Percentiles rank a stretch among this genome's conserved stretches.
Evolutionary conservation across 352 stramenopile genomes (phyloP).

Genomic region (Thraustochytrium sp.): DNA sequence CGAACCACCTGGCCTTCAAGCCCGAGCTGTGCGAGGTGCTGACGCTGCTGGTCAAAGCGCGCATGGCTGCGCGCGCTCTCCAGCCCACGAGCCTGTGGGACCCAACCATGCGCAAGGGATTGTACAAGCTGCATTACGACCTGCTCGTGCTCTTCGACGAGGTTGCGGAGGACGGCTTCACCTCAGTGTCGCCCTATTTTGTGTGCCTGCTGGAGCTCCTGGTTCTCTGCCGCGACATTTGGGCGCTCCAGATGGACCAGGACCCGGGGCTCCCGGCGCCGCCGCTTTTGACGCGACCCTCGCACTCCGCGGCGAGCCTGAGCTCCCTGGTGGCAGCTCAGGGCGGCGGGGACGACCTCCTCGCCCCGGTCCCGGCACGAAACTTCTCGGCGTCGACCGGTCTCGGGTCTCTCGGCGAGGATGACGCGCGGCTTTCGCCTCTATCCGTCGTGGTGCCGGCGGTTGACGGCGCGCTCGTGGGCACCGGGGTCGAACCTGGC

Average conservation of each 20-base stretch:
- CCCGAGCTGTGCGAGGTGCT: slow-evolving; percentile 37
- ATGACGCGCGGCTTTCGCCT: no score
- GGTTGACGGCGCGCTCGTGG: no score
- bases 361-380: no score
- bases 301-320: no score
- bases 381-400: no score
- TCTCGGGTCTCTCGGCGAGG: no score
- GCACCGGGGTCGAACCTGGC: no score
- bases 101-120: slow-evolving; percentile 18
- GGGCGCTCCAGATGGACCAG: slow-evolving; percentile 7
- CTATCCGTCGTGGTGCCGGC: no score
- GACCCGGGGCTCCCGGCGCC: no score
- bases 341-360: no score
- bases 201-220: slow-evolving; percentile 38
- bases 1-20: slow-evolving; percentile 29
- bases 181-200: slow-evolving; percentile 34
- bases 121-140: slow-evolving; percentile 34
- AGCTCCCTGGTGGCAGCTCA: no score
- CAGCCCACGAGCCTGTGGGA: not conserved
- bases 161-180: slow-evolving; percentile 28
- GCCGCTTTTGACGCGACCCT: no score
- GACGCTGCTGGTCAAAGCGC: slow-evolving; percentile 15
- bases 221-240: slow-evolving; percentile 11
- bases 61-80: not conserved
- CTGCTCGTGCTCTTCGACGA: slow-evolving; percentile 36